Conservation (phyloP, 306 rosid genomes). For the Ochetophila trinervis region DNA sequence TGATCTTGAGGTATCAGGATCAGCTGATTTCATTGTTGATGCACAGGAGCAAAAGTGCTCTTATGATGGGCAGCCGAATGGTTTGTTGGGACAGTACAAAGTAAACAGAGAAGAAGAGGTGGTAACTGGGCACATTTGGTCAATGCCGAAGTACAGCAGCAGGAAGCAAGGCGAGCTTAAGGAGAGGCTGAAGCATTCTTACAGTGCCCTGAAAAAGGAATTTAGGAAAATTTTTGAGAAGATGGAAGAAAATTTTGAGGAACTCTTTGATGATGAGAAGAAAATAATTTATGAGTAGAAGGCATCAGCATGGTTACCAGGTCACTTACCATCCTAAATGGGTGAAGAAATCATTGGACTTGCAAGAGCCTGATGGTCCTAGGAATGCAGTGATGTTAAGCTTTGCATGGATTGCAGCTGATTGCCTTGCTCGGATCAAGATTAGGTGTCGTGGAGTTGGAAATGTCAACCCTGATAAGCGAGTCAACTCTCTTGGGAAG, state of each 20-base stretch:
- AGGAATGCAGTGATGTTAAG: conserved; percentile 52
- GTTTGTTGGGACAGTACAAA: conserved; percentile 68
- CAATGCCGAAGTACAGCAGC: conserved; percentile 81
- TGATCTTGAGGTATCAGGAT: conserved; percentile 55
- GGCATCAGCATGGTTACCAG: conserved; percentile 86
- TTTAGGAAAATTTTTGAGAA: conserved; percentile 68
- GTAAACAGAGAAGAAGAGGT: conserved; percentile 82
- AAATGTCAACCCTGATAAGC: conserved; percentile 44
- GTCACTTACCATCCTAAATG: conserved; percentile 78
- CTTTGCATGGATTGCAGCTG: conserved; percentile 81
- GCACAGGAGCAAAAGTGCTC: conserved; percentile 73
- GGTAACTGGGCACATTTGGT: conserved; percentile 89
- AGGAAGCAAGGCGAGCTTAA: conserved; percentile 87
- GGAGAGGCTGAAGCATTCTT: conserved; percentile 89
- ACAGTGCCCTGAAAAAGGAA: conserved; percentile 67
- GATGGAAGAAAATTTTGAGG: conserved; percentile 37
- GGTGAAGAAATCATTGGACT: conserved; percentile 49
- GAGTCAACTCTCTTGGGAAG: conserved; percentile 54
- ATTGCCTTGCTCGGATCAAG: conserved; percentile 80
- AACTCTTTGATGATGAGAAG: conserved; percentile 56
- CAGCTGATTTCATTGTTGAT: conserved; percentile 53
- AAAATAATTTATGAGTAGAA: conserved; percentile 60
- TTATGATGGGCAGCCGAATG: conserved; percentile 65
- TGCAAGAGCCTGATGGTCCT: conserved; percentile 35
- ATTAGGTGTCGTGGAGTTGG: conserved; percentile 33